These are phyloP conservation scores for Steccherinum ochraceum DNA, from an alignment of 768 basidiomycete species.

Conservation along the genomic window DNA sequence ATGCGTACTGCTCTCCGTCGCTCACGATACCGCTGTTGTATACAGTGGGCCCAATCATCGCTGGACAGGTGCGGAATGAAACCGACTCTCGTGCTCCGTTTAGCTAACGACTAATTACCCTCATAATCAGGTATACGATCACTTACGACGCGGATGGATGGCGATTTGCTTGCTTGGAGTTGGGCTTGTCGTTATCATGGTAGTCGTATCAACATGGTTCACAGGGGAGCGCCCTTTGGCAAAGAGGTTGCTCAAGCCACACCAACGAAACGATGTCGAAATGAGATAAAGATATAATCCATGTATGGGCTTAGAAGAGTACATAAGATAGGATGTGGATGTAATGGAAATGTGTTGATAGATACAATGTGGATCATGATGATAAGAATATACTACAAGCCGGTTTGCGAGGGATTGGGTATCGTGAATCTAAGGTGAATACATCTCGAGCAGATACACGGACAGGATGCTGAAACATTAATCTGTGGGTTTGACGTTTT, in stretches of 20 bases:
- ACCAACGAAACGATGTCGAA: neutral
- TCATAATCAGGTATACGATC: conserved; percentile 49
- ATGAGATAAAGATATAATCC: neutral
- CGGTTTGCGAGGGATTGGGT: neutral
- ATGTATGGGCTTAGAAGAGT: neutral
- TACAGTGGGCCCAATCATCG: conserved; percentile 65
- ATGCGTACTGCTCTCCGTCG: conserved; percentile 2
- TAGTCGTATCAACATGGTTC: conserved; percentile 36
- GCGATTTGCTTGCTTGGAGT: conserved; percentile 45
- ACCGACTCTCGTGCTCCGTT: neutral
- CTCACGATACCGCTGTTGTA: too few relatives aligned
- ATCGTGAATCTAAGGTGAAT: too few relatives aligned
- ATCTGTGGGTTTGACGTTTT: too few relatives aligned
- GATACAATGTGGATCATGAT: neutral
- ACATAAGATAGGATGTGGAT: neutral
- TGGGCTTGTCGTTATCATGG: conserved; percentile 32
- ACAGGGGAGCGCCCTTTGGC: conserved; percentile 34
- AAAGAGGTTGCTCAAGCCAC: neutral
- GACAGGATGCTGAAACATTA: too few relatives aligned
- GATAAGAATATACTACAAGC: neutral
- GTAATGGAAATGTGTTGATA: conserved; percentile 1
- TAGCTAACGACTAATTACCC: neutral
- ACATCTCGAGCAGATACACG: too few relatives aligned
- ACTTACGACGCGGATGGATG: conserved; percentile 51
- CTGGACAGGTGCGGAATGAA: conserved; percentile 45